Conservation (phyloP, 306 rosid genomes). For the Ochetophila trinervis region DNA sequence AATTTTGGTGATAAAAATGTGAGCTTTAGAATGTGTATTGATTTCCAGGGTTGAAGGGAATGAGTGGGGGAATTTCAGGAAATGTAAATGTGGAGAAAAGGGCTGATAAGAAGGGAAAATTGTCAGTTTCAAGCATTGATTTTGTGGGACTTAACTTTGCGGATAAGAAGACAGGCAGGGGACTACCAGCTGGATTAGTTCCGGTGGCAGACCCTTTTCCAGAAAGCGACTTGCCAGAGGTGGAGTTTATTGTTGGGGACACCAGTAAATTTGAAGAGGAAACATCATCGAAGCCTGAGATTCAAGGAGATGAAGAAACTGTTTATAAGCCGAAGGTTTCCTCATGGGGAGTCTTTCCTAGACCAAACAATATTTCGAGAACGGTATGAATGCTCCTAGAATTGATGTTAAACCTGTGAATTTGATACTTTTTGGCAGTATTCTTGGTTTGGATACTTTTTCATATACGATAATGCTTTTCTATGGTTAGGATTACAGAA, state of each 20-base stretch:
- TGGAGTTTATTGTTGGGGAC: conserved; percentile 83
- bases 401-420: conserved; percentile 10
- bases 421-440: not conserved
- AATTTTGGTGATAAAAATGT: not conserved
- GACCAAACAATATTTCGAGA: conserved; percentile 82
- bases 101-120: conserved; percentile 45
- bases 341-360: conserved; percentile 94
- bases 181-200: conserved; percentile 76
- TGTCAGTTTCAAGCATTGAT: conserved; percentile 74
- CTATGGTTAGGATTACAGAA: not conserved
- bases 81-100: conserved; percentile 19
- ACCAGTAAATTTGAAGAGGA: conserved; percentile 44
- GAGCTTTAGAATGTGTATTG: conserved; percentile 29
- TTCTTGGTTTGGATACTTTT: not conserved
- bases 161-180: conserved; percentile 65
- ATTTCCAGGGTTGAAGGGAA: conserved; percentile 40
- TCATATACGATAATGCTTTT: conserved; percentile 1
- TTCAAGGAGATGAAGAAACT: conserved; percentile 44
- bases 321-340: conserved; percentile 87
- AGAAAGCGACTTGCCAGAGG: conserved; percentile 51
- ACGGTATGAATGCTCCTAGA: conserved; percentile 44
- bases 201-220: conserved; percentile 65
- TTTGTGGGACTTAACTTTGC: conserved; percentile 79
- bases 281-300: conserved; percentile 30
- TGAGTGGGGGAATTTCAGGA: conserved; percentile 23